Percentiles rank a stretch among this genome's conserved stretches.
These are phyloP conservation scores for Schizophyllum commune DNA, from an alignment of 1,284 basidiomycete genomes.

Conservation along the genomic window DNA sequence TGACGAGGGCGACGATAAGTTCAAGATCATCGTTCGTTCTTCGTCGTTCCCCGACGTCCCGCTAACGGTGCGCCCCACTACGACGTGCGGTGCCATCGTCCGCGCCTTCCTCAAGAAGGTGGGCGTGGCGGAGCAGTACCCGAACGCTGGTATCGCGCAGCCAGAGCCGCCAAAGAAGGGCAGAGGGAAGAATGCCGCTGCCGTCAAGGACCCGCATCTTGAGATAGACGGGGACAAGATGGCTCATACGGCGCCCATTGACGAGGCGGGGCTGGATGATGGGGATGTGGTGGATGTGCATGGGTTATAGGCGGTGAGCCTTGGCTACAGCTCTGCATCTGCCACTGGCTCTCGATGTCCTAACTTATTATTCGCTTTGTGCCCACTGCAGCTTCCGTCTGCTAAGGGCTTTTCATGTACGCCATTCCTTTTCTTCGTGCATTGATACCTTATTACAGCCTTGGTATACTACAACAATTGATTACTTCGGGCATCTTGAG, in stretches of 20 bases:
- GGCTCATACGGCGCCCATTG: constrained; percentile 46
- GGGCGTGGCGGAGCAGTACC: constrained; percentile 47
- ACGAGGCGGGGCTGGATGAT: constrained; percentile 62
- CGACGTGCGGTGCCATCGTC: constrained; percentile 66
- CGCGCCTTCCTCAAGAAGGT: constrained; percentile 62
- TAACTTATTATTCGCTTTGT: neutral
- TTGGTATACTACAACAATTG: too few relatives aligned
- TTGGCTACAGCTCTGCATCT: neutral
- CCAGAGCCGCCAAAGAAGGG: constrained; percentile 17
- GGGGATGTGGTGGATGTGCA: constrained; percentile 69
- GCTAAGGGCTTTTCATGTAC: neutral
- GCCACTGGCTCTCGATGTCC: neutral
- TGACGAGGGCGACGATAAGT: constrained; percentile 30
- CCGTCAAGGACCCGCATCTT: constrained; percentile 38
- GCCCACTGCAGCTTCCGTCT: too few relatives aligned
- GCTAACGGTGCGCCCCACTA: constrained; percentile 62
- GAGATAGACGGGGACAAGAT: constrained; percentile 65
- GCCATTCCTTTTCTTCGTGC: neutral
- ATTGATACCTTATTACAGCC: too few relatives aligned
- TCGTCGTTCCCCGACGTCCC: constrained; percentile 38
- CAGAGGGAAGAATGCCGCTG: constrained; percentile 16
- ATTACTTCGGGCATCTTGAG: too few relatives aligned
- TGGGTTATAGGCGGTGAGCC: constrained; percentile 50
- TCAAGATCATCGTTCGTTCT: constrained; percentile 61
- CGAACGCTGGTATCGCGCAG: constrained; percentile 13